Evolutionary conservation across 2,329 filamentous ascomycete genomes (phyloP), one percentile per base, ranked within the genome.

Genomic region (Venturia asperata): DNA sequence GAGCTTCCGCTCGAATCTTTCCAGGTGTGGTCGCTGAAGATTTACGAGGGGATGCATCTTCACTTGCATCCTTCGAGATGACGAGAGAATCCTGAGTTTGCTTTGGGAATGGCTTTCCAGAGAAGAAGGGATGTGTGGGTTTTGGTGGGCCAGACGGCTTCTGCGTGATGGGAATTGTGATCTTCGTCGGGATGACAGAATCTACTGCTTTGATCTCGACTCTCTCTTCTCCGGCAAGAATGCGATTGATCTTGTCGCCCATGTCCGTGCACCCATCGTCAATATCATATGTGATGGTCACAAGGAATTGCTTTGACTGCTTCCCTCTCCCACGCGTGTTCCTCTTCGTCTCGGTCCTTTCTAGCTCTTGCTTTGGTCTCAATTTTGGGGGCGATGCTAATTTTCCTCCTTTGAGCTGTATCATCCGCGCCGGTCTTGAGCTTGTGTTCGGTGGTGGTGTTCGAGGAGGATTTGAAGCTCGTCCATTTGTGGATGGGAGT

Each of bases 91-190:
- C 62, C 37, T 43, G 21, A 13, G 15, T 17, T 30, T 34, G 43
- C 63, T 56, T 64, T 42, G 37, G 39, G 24, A 42, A 19, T 21
- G 64, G 27, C 62, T 70, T 89, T 6, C 82, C 84, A 19, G 81
- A 72, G 71, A 92, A 92, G 71, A 92, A 90, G 0, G 89, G 88
- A 74, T 92, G 87, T 0, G 84, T 82, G 1, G 78, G 69, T 7
- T 73, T 69, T 55, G 75, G 70, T 3, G 47, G 63, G 39, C 63
- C 49, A n/a, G 47, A 30, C 3, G 63, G 63, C 47, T 56, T 58
- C 55, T 56, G 30, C 49, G 63, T 3, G 43, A 39, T 63, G 21
- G 45, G 24, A 39, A 30, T 62, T 6, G 2, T 39, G n/a, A 21
- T 47, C 39, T 62, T 42, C 9, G 60, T 42, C n/a, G 39, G 39